phyloP scores from a whole-genome alignment of 2,329 filamentous ascomycete genomes.

The Neonectria hederae region DNA sequence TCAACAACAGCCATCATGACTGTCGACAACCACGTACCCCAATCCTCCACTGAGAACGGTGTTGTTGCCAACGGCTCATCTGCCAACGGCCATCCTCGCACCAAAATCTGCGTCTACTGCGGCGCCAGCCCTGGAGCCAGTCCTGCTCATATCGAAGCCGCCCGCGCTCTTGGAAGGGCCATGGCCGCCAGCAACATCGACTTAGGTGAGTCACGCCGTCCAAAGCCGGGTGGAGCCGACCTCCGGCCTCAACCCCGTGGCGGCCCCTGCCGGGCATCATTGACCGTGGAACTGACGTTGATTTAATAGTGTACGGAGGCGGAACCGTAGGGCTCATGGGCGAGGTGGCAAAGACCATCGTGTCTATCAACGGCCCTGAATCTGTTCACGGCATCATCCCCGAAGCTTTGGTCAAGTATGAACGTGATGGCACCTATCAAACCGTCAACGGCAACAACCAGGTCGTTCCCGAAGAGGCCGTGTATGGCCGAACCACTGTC shows the following conservation, averaged over 20 bases:
- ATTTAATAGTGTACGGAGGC: conserved; percentile 81
- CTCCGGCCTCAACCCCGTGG: not conserved
- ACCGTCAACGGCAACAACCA: conserved; percentile 58
- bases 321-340: conserved; percentile 97
- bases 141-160: conserved; percentile 79
- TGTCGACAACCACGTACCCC: conserved; percentile 37
- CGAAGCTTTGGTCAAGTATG: conserved; percentile 80
- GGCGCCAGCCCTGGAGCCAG: conserved; percentile 80
- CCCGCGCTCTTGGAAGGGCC: conserved; percentile 75
- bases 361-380: conserved; percentile 80
- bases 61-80: conserved; percentile 36
- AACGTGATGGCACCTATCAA: conserved; percentile 70
- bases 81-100: conserved; percentile 48
- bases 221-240: not conserved
- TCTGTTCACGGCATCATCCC: conserved; percentile 95
- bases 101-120: conserved; percentile 94
- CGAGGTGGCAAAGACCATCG: conserved; percentile 86
- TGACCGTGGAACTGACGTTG: not conserved
- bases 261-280: not conserved
- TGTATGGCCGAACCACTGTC: conserved; percentile 86
- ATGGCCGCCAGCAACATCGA: conserved; percentile 82
- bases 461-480: conserved; percentile 67
- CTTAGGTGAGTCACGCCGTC: conserved; percentile 62
- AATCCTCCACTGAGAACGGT: conserved; percentile 37
- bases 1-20: conserved; percentile 39